Percentiles rank a stretch among this genome's conserved stretches.
These are phyloP conservation scores for Dothiorella sarmentorum DNA, from an alignment of 2,329 filamentous ascomycete species.

Conservation along the genomic window DNA sequence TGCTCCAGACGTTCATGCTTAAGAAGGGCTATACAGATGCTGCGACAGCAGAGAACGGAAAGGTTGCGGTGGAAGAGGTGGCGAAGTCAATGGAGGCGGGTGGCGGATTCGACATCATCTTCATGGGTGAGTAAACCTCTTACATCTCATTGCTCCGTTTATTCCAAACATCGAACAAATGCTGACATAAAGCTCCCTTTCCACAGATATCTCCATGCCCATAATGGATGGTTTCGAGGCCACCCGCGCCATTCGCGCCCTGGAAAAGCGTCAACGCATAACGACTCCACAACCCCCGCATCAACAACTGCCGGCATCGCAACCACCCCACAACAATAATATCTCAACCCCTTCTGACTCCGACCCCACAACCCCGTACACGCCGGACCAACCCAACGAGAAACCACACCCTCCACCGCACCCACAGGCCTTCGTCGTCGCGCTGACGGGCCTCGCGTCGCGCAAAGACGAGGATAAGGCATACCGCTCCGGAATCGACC, in stretches of 20 bases:
- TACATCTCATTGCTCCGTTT: not conserved
- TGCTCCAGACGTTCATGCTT: conserved; percentile 35
- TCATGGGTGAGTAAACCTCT: conserved; percentile 31
- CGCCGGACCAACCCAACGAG: not conserved
- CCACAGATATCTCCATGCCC: conserved; percentile 53
- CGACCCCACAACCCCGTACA: conserved; percentile 31
- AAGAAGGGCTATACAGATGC: conserved; percentile 33
- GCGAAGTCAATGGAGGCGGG: conserved; percentile 26
- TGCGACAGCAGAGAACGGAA: conserved; percentile 32
- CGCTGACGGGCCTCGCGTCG: conserved; percentile 52
- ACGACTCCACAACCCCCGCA: not conserved
- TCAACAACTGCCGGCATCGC: too few species aligned
- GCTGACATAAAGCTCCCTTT: not conserved
- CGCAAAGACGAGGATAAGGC: conserved; percentile 49
- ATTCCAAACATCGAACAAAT: too few species aligned
- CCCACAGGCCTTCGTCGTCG: conserved; percentile 40
- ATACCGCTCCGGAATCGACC: conserved; percentile 51
- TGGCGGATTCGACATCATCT: conserved; percentile 28
- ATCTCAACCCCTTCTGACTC: not conserved
- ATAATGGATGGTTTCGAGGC: conserved; percentile 53
- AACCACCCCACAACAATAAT: too few species aligned
- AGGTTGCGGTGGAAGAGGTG: conserved; percentile 30
- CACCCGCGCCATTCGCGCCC: conserved; percentile 43
- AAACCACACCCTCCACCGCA: not conserved
- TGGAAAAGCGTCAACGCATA: conserved; percentile 42